Conservation (phyloP, 2,329 filamentous ascomycete species). For the Zalaria obscura region DNA sequence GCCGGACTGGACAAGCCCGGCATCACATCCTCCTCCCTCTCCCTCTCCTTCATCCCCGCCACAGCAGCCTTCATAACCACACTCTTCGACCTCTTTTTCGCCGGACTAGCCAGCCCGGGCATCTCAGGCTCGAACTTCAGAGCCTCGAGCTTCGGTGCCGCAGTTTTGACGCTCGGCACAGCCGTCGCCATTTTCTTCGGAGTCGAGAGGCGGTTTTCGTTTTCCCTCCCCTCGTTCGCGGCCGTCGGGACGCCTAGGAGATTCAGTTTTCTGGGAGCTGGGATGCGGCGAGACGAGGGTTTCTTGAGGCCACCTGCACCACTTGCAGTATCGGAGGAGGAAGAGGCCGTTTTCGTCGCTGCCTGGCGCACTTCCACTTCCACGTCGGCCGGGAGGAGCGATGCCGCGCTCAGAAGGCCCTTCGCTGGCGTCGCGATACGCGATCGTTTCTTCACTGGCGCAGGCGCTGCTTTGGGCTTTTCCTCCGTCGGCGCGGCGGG, state of each 20-base stretch:
- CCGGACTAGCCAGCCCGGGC: conserved; percentile 4
- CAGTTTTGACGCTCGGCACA: background rate
- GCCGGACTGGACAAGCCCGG: conserved; percentile 9
- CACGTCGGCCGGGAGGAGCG: conserved; percentile 12
- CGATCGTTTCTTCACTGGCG: no score
- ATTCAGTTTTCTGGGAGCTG: background rate
- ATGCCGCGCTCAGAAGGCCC: conserved; percentile 15
- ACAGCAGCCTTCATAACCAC: background rate
- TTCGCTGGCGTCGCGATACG: conserved; percentile 22
- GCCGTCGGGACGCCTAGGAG: background rate
- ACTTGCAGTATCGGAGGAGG: background rate
- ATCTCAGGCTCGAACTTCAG: background rate
- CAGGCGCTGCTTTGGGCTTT: no score
- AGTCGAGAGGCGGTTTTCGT: background rate
- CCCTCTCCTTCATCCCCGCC: background rate
- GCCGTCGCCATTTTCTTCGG: background rate
- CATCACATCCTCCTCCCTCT: background rate
- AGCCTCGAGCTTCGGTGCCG: background rate
- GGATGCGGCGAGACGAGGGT: background rate
- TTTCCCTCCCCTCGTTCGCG: background rate
- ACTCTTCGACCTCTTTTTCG: conserved; percentile 4
- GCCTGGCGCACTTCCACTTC: no score
- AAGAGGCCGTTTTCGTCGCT: background rate
- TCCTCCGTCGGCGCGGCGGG: no score
- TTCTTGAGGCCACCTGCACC: background rate